A percentile compares a stretch with the other conserved stretches of the same genome.
Evolutionary conservation across 768 basidiomycete genomes (phyloP).

Genomic region (Amanita thiersii): DNA sequence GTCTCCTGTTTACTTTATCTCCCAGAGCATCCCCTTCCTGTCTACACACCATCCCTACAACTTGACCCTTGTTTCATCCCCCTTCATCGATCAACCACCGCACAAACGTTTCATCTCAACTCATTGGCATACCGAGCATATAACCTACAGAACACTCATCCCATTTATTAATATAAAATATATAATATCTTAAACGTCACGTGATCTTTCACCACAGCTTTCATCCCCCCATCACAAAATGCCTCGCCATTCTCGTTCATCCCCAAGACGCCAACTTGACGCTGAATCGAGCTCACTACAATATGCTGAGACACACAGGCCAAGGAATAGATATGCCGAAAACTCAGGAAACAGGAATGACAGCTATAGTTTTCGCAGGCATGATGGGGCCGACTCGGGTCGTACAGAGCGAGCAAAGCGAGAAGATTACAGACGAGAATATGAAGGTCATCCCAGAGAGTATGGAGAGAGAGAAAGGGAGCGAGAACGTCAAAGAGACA

Average conservation of each 20-base stretch:
- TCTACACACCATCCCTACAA: no score
- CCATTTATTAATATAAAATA: no score
- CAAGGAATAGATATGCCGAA: constrained; percentile 1
- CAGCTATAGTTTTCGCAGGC: not conserved
- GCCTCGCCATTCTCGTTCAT: constrained; percentile 1
- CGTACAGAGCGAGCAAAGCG: not conserved
- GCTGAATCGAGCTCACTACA: not conserved
- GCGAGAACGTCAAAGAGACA: constrained; percentile 11
- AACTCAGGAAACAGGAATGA: constrained; percentile 1
- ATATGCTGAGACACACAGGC: not conserved
- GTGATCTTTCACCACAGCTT: no score
- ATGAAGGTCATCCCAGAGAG: not conserved
- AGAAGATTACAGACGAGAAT: constrained; percentile 4
- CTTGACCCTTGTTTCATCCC: no score
- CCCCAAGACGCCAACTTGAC: not conserved
- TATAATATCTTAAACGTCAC: no score
- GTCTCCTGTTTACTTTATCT: no score
- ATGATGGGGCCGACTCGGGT: not conserved
- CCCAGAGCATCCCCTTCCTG: no score
- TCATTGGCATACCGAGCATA: no score
- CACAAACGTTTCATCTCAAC: no score
- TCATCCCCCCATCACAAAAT: not conserved
- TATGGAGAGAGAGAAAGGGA: constrained; percentile 12
- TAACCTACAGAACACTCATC: no score
- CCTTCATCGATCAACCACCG: no score